Evolutionary conservation across 768 basidiomycete genomes (phyloP).

Genomic region (Daedaleopsis nitida): DNA sequence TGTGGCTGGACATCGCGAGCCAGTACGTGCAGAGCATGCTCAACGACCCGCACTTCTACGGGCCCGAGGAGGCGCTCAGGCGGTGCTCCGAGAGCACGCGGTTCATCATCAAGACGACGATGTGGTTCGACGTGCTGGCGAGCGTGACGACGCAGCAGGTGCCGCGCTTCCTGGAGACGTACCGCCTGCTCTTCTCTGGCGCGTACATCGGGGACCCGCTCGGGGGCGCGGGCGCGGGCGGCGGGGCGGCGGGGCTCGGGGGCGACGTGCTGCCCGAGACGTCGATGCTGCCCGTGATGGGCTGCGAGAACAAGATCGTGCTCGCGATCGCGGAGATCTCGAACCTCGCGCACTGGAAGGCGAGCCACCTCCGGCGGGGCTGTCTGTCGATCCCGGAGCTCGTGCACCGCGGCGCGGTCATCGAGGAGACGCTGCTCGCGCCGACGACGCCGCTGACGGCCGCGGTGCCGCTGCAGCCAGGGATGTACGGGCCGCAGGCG

Average conservation of each 20-base stretch:
- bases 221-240: not conserved
- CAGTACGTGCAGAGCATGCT: conserved; percentile 55
- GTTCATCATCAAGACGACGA: conserved; percentile 81
- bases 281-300: conserved; percentile 85
- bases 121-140: conserved; percentile 88
- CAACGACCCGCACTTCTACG: conserved; percentile 35
- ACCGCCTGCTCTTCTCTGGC: conserved; percentile 57
- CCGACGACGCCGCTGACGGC: conserved; percentile 27
- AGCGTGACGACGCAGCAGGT: conserved; percentile 64
- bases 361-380: conserved; percentile 38
- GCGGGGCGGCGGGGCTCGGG: not conserved
- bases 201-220: conserved; percentile 40
- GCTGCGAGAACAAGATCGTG: conserved; percentile 78
- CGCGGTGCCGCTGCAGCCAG: conserved; percentile 25
- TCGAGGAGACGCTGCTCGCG: conserved; percentile 50
- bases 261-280: conserved; percentile 38
- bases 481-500: conserved; percentile 20
- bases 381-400: conserved; percentile 63
- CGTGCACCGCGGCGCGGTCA: conserved; percentile 51
- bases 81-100: conserved; percentile 51
- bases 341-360: conserved; percentile 68
- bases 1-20: conserved; percentile 65
- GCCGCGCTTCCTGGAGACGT: conserved; percentile 59
- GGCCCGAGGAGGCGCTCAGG: conserved; percentile 48
- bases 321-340: conserved; percentile 80